phyloP scores from a whole-genome alignment of 2,329 filamentous ascomycete species.

The Fusarium anguioides region DNA sequence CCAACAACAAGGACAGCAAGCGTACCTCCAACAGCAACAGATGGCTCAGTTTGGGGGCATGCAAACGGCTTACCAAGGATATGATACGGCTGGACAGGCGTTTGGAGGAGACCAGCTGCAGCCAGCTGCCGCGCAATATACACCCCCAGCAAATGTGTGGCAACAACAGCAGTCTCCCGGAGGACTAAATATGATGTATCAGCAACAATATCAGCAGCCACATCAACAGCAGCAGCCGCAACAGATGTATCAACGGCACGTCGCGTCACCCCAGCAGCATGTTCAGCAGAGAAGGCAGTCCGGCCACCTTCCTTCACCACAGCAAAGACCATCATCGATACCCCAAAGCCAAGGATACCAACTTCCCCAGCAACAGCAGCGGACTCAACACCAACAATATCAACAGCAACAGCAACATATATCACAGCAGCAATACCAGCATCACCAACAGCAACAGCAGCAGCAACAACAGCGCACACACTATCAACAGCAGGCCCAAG shows the following conservation, averaged over 20 bases:
- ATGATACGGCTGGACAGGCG: constrained; percentile 35
- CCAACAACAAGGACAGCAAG: constrained; percentile 43
- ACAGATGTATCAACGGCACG: constrained; percentile 47
- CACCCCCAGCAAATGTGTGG: constrained; percentile 46
- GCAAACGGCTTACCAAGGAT: constrained; percentile 41
- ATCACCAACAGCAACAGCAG: constrained; percentile 31
- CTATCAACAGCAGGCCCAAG: constrained; percentile 27
- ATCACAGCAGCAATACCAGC: constrained; percentile 33
- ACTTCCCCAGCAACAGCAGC: constrained; percentile 32
- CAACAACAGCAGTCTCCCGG: constrained; percentile 49
- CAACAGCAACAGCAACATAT: constrained; percentile 33
- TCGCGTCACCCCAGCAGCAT: constrained; percentile 41
- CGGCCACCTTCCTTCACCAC: constrained; percentile 36
- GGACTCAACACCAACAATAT: constrained; percentile 27
- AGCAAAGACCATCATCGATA: constrained; percentile 37
- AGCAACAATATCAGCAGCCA: constrained; percentile 48
- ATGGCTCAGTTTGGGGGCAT: constrained; percentile 42
- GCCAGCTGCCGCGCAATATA: constrained; percentile 40
- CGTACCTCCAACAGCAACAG: constrained; percentile 42
- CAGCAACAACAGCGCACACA: constrained; percentile 31
- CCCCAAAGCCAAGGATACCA: constrained; percentile 40
- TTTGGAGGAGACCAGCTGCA: constrained; percentile 41
- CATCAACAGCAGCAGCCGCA: constrained; percentile 46
- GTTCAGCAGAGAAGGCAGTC: constrained; percentile 30
- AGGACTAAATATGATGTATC: constrained; percentile 41